phyloP scores from a whole-genome alignment of 108 stramenopile genomes.

The Fistulifera pelliculosa region DNA sequence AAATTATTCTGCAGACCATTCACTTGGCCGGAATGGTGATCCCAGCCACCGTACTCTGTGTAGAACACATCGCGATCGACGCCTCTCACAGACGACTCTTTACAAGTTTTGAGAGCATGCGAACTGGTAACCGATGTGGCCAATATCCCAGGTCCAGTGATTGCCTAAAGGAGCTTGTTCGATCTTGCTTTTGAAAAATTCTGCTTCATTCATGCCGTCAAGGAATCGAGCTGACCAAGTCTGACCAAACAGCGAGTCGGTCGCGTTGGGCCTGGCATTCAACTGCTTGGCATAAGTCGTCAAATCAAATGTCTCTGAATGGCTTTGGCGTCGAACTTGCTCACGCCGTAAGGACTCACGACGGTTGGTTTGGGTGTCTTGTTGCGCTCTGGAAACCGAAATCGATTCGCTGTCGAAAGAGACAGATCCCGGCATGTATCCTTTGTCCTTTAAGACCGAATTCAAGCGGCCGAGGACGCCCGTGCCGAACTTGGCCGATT shows the following conservation, averaged over 20 bases:
- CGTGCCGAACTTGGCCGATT: slow-evolving; percentile 5
- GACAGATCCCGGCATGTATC: background rate
- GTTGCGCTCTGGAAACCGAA: too few relatives aligned
- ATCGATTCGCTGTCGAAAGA: too few relatives aligned
- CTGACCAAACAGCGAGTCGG: slow-evolving; percentile 39
- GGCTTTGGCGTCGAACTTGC: too few relatives aligned
- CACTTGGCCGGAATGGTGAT: slow-evolving; percentile 33
- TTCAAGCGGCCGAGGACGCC: slow-evolving; percentile 13
- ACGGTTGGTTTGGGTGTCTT: background rate
- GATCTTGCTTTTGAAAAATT: background rate
- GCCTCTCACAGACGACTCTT: slow-evolving; percentile 25
- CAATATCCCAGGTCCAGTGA: background rate
- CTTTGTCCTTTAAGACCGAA: background rate
- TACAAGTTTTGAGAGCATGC: slow-evolving; percentile 45
- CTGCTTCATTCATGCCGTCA: slow-evolving; percentile 11
- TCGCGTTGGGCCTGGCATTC: slow-evolving; percentile 24
- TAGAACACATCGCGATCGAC: slow-evolving; percentile 52
- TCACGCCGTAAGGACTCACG: too few relatives aligned
- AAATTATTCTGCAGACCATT: slow-evolving; percentile 5
- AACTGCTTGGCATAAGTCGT: slow-evolving; percentile 2
- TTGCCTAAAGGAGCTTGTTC: background rate
- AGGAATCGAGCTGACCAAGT: slow-evolving; percentile 25
- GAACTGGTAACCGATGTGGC: slow-evolving; percentile 2
- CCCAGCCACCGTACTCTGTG: slow-evolving; percentile 49
- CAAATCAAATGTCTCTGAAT: background rate